Conservation (phyloP, 441 rosid species). For the Hura crepitans region DNA sequence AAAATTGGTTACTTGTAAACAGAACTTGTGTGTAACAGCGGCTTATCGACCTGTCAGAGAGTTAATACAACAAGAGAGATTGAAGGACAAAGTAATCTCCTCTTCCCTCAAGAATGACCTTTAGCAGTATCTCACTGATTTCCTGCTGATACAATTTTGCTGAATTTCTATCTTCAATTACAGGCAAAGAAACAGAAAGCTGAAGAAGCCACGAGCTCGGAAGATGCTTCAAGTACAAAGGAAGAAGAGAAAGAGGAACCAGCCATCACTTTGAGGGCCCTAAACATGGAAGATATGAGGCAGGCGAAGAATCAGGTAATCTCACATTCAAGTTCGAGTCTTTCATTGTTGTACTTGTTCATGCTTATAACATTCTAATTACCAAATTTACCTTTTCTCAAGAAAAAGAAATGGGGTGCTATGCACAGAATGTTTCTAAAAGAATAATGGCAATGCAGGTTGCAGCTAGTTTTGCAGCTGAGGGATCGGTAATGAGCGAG, state of each 20-base stretch:
- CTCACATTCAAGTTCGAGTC: background rate
- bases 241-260: constrained; percentile 58
- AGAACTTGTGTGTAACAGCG: constrained; percentile 87
- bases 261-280: constrained; percentile 56
- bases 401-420: background rate
- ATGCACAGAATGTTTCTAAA: background rate
- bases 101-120: background rate
- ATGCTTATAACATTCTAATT: background rate
- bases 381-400: background rate
- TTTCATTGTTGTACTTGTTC: background rate
- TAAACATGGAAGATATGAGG: constrained; percentile 89
- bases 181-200: constrained; percentile 55
- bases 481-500: constrained; percentile 79
- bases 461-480: constrained; percentile 84
- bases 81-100: constrained; percentile 56
- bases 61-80: constrained; percentile 70
- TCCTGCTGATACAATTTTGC: background rate
- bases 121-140: background rate
- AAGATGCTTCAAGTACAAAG: constrained; percentile 40
- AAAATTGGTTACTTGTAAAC: constrained; percentile 32
- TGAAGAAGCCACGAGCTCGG: constrained; percentile 48
- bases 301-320: constrained; percentile 88
- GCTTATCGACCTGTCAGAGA: constrained; percentile 96
- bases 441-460: constrained; percentile 39
- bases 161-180: constrained; percentile 2